phyloP scores from a whole-genome alignment of 768 basidiomycete species.

The Phanerochaete carnosa region DNA sequence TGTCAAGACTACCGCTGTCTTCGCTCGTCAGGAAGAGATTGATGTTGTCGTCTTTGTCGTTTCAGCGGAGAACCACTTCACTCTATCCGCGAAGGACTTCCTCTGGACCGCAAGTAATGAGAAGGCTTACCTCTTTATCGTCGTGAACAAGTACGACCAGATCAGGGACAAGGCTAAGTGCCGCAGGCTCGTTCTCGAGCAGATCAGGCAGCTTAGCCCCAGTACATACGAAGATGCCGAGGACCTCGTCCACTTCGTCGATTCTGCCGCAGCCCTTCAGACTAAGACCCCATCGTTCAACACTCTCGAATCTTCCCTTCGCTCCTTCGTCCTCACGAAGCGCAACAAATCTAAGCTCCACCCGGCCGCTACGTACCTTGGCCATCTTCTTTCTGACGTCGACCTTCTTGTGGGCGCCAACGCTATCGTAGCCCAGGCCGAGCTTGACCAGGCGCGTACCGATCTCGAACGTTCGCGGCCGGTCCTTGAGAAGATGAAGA shows the following conservation, averaged over 20 bases:
- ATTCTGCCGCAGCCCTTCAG: constrained; percentile 74
- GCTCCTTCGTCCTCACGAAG: constrained; percentile 95
- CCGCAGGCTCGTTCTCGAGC: constrained; percentile 82
- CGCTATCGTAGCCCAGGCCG: constrained; percentile 76
- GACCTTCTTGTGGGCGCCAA: constrained; percentile 86
- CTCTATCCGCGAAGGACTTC: constrained; percentile 93
- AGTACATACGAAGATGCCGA: constrained; percentile 85
- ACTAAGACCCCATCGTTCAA: constrained; percentile 71
- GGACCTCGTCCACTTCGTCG: constrained; percentile 98
- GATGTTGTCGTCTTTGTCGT: constrained; percentile 99
- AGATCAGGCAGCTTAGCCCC: constrained; percentile 92
- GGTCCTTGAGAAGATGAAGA: constrained; percentile 84
- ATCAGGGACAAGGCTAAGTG: constrained; percentile 96
- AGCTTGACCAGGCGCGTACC: constrained; percentile 66
- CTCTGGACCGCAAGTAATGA: constrained; percentile 90
- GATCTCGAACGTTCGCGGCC: constrained; percentile 73
- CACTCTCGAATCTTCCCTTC: constrained; percentile 83
- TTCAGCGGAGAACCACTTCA: constrained; percentile 98
- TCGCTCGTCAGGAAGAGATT: constrained; percentile 95
- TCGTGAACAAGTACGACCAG: constrained; percentile 96
- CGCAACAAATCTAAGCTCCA: constrained; percentile 95
- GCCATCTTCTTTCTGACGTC: constrained; percentile 85
- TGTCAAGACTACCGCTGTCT: constrained; percentile 90
- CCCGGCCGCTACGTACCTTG: constrained; percentile 88
- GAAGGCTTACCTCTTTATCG: constrained; percentile 97